Percentiles rank a stretch among this genome's conserved stretches.
Evolutionary conservation across 192 early-diverging fungal species (phyloP).

Genomic region (Coemansia sp.): DNA sequence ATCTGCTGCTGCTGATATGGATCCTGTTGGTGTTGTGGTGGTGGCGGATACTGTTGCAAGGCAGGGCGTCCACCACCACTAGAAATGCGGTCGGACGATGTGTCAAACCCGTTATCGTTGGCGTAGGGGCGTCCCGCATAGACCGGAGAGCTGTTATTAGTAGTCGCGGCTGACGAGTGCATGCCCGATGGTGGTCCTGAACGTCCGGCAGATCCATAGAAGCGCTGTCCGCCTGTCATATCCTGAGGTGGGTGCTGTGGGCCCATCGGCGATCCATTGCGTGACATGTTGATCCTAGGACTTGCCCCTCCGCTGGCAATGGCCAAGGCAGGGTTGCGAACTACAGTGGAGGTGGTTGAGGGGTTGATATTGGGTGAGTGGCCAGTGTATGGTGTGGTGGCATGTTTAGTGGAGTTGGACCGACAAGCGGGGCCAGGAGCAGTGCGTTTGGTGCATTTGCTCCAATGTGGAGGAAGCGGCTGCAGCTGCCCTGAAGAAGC

Average conservation of each 20-base stretch:
- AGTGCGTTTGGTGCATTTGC: conserved; percentile 11
- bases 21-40: conserved; percentile 19
- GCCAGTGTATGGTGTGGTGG: conserved; percentile 8
- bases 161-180: conserved; percentile 9
- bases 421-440: not conserved
- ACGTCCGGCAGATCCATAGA: conserved; percentile 3
- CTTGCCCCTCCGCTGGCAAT: not conserved
- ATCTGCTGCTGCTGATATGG: not conserved
- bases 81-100: conserved; percentile 34
- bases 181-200: not conserved
- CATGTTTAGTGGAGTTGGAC: conserved; percentile 8
- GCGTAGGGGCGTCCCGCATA: conserved; percentile 18
- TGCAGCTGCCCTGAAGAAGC: conserved; percentile 3
- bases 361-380: not conserved
- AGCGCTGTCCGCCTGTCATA: conserved; percentile 16
- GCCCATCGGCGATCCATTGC: conserved; percentile 24
- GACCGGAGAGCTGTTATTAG: conserved; percentile 25
- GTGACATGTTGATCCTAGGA: not conserved
- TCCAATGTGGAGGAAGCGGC: conserved; percentile 32
- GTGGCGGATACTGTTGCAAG: conserved; percentile 11
- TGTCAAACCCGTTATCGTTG: conserved; percentile 48
- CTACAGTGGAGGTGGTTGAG: conserved; percentile 25
- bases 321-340: conserved; percentile 20
- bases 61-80: not conserved
- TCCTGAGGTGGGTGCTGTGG: conserved; percentile 17